Evolutionary conservation across 2,329 filamentous ascomycete species (phyloP), one percentile per base, ranked within the genome.

Genomic region (Beauveria pseudobassiana): DNA sequence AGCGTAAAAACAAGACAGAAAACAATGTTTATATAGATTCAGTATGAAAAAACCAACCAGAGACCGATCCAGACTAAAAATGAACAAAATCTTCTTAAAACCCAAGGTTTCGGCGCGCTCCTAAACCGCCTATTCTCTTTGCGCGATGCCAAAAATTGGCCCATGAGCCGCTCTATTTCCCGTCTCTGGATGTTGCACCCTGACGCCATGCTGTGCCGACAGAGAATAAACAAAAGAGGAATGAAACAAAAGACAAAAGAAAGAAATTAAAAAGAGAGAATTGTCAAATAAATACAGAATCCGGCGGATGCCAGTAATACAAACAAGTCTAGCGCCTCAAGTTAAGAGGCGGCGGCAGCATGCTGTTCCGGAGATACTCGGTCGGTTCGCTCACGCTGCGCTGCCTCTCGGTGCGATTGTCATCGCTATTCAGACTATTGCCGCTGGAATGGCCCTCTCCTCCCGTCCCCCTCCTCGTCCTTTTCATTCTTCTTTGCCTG

Each of bases 321-420:
- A 42, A 30, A 45, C 22, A 20, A 10, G 24, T 28, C 69, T 64
- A 73, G 52, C 70, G 67, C 43, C 72, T 67, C 34, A 75, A 62
- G 22, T 69, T 69, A 26, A 76, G 66, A 26, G 74, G 73, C 42
- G 71, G 67, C 30, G 74, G 74, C 49, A 71, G 68, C 61, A 77
- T 64, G 38, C 62, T 63, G 50, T 70, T 68, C n/a, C 67, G 65
- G 9, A 71, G 69, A 53, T 72, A 66, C 28, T 75, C 74, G 20
- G 68, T 67, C 14, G 78, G 76, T 67, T 77, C 77, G 51, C 76
- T 78, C 49, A 82, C 74, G 67, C 80, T 87, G 63, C 84, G 75
- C 69, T 85, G 84, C 63, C 83, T 76, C 70, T 84, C 84, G 4
- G 82, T 85, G 64, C 80, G 67, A 76, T 83, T 80, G 54, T 80